phyloP scores from a whole-genome alignment of 2,329 filamentous ascomycete genomes.

The Colletotrichum gigasporum region DNA sequence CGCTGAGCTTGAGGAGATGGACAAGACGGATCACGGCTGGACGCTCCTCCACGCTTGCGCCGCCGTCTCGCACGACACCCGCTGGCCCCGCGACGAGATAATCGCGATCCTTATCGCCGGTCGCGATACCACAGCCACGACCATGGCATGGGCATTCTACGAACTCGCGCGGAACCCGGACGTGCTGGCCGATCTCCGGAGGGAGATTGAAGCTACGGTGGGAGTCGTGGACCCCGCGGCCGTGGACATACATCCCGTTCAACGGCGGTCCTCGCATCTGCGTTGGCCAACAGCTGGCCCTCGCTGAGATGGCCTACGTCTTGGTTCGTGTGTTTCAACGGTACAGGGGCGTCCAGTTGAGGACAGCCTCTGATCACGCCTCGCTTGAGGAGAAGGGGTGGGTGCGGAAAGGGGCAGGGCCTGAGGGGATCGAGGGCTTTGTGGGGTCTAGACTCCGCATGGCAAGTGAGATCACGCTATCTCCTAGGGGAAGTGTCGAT shows the following conservation, averaged over 20 bases:
- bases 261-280: slow-evolving; percentile 61
- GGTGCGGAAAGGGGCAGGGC: neutral
- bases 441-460: neutral
- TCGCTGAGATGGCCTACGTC: slow-evolving; percentile 3
- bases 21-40: slow-evolving; percentile 59
- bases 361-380: neutral
- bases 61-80: slow-evolving; percentile 69
- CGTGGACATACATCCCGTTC: slow-evolving; percentile 63
- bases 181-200: slow-evolving; percentile 52
- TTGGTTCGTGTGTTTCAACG: slow-evolving; percentile 1
- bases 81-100: slow-evolving; percentile 78
- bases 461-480: slow-evolving; percentile 8
- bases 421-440: neutral
- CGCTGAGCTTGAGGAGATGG: slow-evolving; percentile 74
- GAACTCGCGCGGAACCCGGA: slow-evolving; percentile 48
- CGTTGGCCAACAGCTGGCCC: slow-evolving; percentile 35
- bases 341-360: slow-evolving; percentile 40
- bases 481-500: too few relatives aligned
- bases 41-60: slow-evolving; percentile 82
- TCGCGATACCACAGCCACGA: slow-evolving; percentile 62
- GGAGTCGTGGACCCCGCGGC: slow-evolving; percentile 58
- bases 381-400: too few relatives aligned
- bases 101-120: slow-evolving; percentile 72
- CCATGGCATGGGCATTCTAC: slow-evolving; percentile 58
- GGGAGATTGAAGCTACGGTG: slow-evolving; percentile 51